These are phyloP conservation scores for Salix caprea DNA, from an alignment of 345 rosid genomes.

Conservation along the genomic window DNA sequence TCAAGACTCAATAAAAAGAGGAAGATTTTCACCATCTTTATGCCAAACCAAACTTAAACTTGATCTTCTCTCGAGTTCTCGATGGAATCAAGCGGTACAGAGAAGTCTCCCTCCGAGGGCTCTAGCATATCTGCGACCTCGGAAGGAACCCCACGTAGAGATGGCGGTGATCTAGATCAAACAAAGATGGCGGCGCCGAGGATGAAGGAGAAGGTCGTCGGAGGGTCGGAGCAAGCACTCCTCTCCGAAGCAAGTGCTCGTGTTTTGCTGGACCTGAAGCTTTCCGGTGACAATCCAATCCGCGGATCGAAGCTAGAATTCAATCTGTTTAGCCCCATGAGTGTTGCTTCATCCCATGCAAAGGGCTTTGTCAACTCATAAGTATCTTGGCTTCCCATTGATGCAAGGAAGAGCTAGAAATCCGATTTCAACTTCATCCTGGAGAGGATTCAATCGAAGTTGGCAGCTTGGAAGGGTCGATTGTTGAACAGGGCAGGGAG, in stretches of 20 bases:
- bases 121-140: constrained; percentile 38
- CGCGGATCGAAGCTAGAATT: constrained; percentile 29
- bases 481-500: no score
- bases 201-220: constrained; percentile 9
- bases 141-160: background rate
- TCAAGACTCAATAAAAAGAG: constrained; percentile 15
- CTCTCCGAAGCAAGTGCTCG: constrained; percentile 5
- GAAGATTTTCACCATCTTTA: background rate
- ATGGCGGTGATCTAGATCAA: background rate
- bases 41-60: background rate
- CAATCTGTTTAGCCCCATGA: constrained; percentile 13
- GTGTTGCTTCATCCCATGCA: constrained; percentile 1
- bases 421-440: no score
- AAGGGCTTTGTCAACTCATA: no score
- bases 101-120: constrained; percentile 27
- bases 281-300: constrained; percentile 10
- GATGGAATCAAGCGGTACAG: constrained; percentile 22
- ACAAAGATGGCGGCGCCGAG: constrained; percentile 4
- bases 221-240: background rate
- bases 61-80: background rate
- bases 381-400: no score
- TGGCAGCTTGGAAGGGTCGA: no score
- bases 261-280: constrained; percentile 18
- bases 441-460: no score
- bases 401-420: background rate